Base-by-base conservation (phyloP, 768 basidiomycete genomes). In the Boletellus ananiceps region DNA sequence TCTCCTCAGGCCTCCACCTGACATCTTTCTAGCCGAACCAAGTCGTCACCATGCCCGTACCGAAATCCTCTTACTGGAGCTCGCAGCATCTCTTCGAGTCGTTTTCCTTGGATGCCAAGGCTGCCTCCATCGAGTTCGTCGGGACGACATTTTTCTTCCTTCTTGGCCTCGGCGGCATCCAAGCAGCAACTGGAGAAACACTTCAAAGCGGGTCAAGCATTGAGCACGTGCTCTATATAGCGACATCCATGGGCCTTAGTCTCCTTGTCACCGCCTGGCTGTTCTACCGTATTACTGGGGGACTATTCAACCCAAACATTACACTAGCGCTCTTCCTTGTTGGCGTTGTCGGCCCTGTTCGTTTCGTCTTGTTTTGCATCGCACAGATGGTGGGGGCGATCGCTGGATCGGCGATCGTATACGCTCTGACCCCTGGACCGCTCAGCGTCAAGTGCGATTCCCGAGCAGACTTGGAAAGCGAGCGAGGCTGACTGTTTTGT, bases 211-310 rank as follows among this genome's bases (percentile, higher is more conserved):
- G 66, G 5, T 66, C 69, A 11, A 63, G 50, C 46, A 58, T 78
- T 51, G 72, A 74, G 46, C 74, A 72, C 18, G 64, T 73, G 36
- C 65, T 81, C 49, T 86, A 83, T 64, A 76, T 82, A 27, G 74
- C 83, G 5, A 74, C 76, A 0, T 75, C 72, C 41, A 80, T 83
- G 74, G 83, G 85, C 0, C 62, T 86, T 40, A 76, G 77, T 54
- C 74, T 87, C 39, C 70, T 85, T 40, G 74, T 80, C 37, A 78
- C 79, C 3, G 82, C 77, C 8, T 87, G 84, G 83, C 57, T 84
- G 11, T 86, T 86, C 65, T 86, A 77, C 60, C 74, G 83, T 35
- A 65, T 76, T 19, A 83, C 81, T 0, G 83, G 83, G 9, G 82
- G 81, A 6, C 66, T 84, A 19, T 86, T 84, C 66, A 87, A 85